Conservation (phyloP, 2,329 filamentous ascomycete genomes). For the Ascochyta fabae region DNA sequence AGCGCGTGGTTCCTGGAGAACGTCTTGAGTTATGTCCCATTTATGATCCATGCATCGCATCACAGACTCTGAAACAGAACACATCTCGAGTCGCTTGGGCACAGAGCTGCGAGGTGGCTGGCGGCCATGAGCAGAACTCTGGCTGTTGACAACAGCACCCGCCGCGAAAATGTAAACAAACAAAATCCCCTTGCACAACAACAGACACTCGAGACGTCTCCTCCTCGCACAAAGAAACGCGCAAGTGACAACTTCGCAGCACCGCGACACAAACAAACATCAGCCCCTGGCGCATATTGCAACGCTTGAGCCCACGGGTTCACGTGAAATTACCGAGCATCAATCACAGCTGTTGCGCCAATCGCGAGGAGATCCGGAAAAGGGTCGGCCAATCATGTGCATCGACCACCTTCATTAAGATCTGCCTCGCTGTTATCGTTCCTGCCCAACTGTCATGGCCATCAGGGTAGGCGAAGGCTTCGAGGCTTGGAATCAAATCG, state of each 20-base stretch:
- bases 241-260: not conserved
- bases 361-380: not conserved
- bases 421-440: slow-evolving; percentile 11
- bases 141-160: too few relatives aligned
- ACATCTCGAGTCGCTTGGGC: slow-evolving; percentile 2
- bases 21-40: not conserved
- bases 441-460: slow-evolving; percentile 13
- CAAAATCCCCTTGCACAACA: slow-evolving; percentile 6
- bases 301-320: slow-evolving; percentile 21
- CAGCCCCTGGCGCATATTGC: slow-evolving; percentile 19
- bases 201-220: not conserved
- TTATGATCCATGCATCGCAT: slow-evolving; percentile 21
- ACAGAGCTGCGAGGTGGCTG: not conserved
- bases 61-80: slow-evolving; percentile 7
- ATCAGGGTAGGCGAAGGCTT: not conserved
- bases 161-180: not conserved
- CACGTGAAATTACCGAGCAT: slow-evolving; percentile 12
- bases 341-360: slow-evolving; percentile 16
- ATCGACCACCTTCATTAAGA: slow-evolving; percentile 7
- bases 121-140: not conserved
- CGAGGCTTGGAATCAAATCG: not conserved
- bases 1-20: slow-evolving; percentile 8
- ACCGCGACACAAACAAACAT: not conserved
- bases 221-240: slow-evolving; percentile 7
- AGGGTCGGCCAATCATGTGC: slow-evolving; percentile 7